Base-by-base conservation (phyloP, 2,329 filamentous ascomycete species). In the Parascedosporium putredinis region DNA sequence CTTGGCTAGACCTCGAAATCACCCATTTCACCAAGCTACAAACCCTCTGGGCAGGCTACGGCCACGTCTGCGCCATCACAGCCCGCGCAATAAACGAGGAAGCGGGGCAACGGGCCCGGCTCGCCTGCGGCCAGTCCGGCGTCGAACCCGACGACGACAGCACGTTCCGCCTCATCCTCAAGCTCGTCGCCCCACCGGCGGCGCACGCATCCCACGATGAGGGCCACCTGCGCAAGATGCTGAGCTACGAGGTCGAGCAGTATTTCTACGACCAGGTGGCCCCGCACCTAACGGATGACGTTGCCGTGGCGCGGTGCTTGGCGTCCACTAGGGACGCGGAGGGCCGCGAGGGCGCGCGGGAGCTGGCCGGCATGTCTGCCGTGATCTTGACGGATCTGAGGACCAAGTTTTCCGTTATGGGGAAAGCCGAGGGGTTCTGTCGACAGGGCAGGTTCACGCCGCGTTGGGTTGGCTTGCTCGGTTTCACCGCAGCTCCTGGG, bases 181-280 rank as follows among this genome's bases (percentile, higher is more conserved):
- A 84, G 57, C 67, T 80, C 49, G 78, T 84, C 34, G 72, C 72
- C 0, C 78, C 78, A 5, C 23, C 23, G 2, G 43, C 22, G n/a
- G 14, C 7, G 9, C 77, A 78, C 1, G 57, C 61, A 34, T 49
- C 52, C 25, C 43, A 49, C 1, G 74, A 81, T 33, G 81, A 84
- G 56, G 79, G 81, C 0, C 81, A 85, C 54, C 56, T 78, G 1
- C 73, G 82, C 5, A 86, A 86, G 58, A 73, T 85, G 52, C 61
- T 84, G 24, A 83, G 79, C 58, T 86, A 86, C 55, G 70, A 80
- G 43, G 78, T 83, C 3, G 82, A 86, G 61, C 79, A 82, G 57
- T 74, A 74, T 55, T 86, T 86, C 55, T 86, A 86, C 59, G 66
- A 65, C 2, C 60, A 73, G 2, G 60, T 85, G 9, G 78, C 76